Percentiles rank a stretch among this genome's conserved stretches.
phyloP scores from a whole-genome alignment of 1,284 basidiomycete genomes.

The Ganoderma leucocontextum region DNA sequence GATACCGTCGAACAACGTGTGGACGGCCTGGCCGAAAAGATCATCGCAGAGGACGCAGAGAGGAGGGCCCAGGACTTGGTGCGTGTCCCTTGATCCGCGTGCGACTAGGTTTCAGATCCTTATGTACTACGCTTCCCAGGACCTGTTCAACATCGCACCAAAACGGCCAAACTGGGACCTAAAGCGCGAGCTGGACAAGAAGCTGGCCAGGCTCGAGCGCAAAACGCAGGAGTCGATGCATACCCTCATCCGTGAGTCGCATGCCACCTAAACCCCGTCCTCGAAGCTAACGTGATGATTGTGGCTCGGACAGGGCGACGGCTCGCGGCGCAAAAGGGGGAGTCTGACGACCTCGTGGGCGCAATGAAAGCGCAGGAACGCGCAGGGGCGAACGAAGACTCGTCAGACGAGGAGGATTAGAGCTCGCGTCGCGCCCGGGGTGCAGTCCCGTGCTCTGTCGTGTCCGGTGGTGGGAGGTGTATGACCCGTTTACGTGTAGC shows the following conservation, averaged over 20 bases:
- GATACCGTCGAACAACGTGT: conserved; percentile 92
- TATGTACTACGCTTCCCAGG: conserved; percentile 55
- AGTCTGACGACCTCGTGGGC: conserved; percentile 77
- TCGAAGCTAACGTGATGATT: conserved; percentile 34
- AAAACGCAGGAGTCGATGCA: conserved; percentile 93
- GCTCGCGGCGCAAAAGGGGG: conserved; percentile 77
- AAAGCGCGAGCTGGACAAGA: conserved; percentile 93
- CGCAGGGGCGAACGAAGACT: conserved; percentile 41
- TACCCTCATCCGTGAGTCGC: conserved; percentile 84
- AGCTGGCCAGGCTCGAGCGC: conserved; percentile 88
- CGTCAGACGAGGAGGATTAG: conserved; percentile 52
- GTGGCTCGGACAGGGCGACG: conserved; percentile 65
- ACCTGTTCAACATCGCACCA: conserved; percentile 96
- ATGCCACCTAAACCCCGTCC: background rate
- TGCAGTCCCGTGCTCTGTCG: conserved; percentile 19
- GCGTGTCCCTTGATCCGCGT: conserved; percentile 40
- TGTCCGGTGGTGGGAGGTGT: conserved; percentile 28
- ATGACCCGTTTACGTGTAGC: conserved; percentile 32
- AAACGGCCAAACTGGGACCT: conserved; percentile 98
- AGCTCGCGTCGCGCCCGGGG: conserved; percentile 14
- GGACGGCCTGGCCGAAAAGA: conserved; percentile 83
- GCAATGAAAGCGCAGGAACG: conserved; percentile 78
- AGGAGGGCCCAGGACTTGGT: conserved; percentile 89
- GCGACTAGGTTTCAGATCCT: conserved; percentile 1
- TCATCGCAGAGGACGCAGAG: conserved; percentile 87